A percentile compares a stretch with the other conserved stretches of the same genome.
Conservation (phyloP, 2,329 filamentous ascomycete species). For the Exophiala calicioides region DNA sequence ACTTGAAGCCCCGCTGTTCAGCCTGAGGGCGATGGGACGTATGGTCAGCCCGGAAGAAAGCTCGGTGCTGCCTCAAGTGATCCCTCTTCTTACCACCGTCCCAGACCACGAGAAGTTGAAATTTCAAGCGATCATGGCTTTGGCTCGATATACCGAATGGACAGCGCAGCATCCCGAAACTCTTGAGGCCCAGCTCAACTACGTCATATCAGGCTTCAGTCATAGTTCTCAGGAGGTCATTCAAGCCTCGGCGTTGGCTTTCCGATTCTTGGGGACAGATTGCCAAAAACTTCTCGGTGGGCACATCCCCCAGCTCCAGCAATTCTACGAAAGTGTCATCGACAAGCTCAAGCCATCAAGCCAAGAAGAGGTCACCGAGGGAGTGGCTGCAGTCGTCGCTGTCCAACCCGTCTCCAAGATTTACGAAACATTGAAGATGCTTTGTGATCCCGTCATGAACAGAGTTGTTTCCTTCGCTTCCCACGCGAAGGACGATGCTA, state of each 20-base stretch:
- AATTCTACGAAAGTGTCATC: conserved; percentile 87
- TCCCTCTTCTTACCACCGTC: conserved; percentile 90
- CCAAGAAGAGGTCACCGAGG: conserved; percentile 95
- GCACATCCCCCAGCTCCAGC: conserved; percentile 82
- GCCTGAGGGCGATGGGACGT: conserved; percentile 90
- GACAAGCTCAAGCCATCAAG: conserved; percentile 82
- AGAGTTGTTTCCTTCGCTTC: conserved; percentile 86
- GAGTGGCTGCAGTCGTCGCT: conserved; percentile 87
- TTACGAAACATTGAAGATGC: conserved; percentile 83
- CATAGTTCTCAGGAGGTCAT: conserved; percentile 88
- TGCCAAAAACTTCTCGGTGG: conserved; percentile 82
- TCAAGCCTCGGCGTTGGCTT: conserved; percentile 84
- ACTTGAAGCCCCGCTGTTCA: conserved; percentile 91
- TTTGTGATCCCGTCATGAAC: conserved; percentile 86
- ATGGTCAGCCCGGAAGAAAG: conserved; percentile 92
- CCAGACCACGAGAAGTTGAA: conserved; percentile 96
- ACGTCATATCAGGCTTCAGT: conserved; percentile 90
- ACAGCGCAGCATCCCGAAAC: conserved; percentile 92
- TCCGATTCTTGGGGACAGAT: conserved; percentile 96
- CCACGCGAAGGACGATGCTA: conserved; percentile 75
- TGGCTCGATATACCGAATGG: conserved; percentile 97
- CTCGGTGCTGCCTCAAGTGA: conserved; percentile 84
- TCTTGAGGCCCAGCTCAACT: conserved; percentile 87
- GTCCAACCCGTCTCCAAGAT: conserved; percentile 79
- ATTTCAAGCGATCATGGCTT: conserved; percentile 96